A percentile compares a stretch with the other conserved stretches of the same genome.
phyloP scores from a whole-genome alignment of 2,329 filamentous ascomycete species.

The Cytospora chrysosperma region DNA sequence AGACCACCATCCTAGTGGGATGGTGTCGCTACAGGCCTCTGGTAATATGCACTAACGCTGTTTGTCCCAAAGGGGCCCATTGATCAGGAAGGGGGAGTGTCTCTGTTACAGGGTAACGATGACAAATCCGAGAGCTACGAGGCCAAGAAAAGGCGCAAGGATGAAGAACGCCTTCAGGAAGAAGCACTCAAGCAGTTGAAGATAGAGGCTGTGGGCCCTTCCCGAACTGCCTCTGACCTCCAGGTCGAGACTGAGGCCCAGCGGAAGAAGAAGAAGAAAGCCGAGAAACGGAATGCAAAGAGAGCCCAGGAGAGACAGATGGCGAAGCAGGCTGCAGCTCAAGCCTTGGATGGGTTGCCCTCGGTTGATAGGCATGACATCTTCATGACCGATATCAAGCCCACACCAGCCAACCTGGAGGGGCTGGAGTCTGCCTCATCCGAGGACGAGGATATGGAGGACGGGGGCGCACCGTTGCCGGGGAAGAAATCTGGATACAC shows the following conservation, averaged over 20 bases:
- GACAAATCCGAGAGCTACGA: neutral
- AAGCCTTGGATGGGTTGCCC: slow-evolving; percentile 4
- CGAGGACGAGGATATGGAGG: slow-evolving; percentile 20
- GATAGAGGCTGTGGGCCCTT: neutral
- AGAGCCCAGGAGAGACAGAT: slow-evolving; percentile 23
- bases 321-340: slow-evolving; percentile 9
- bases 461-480: slow-evolving; percentile 12
- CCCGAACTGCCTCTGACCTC: neutral
- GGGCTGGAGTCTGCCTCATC: slow-evolving; percentile 11
- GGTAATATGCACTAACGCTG: slow-evolving; percentile 7
- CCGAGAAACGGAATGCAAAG: slow-evolving; percentile 16
- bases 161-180: slow-evolving; percentile 13
- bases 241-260: neutral
- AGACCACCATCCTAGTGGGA: slow-evolving; percentile 12
- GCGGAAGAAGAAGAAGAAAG: slow-evolving; percentile 22
- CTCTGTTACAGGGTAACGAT: slow-evolving; percentile 7
- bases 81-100: slow-evolving; percentile 18
- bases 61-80: slow-evolving; percentile 8
- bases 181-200: slow-evolving; percentile 13
- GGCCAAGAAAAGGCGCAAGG: slow-evolving; percentile 17
- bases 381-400: slow-evolving; percentile 31
- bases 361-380: slow-evolving; percentile 16
- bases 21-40: neutral
- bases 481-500: slow-evolving; percentile 13
- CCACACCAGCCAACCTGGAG: slow-evolving; percentile 26